These are phyloP conservation scores for Potentilla sterilis DNA, from an alignment of 306 rosid species.

Conservation along the genomic window DNA sequence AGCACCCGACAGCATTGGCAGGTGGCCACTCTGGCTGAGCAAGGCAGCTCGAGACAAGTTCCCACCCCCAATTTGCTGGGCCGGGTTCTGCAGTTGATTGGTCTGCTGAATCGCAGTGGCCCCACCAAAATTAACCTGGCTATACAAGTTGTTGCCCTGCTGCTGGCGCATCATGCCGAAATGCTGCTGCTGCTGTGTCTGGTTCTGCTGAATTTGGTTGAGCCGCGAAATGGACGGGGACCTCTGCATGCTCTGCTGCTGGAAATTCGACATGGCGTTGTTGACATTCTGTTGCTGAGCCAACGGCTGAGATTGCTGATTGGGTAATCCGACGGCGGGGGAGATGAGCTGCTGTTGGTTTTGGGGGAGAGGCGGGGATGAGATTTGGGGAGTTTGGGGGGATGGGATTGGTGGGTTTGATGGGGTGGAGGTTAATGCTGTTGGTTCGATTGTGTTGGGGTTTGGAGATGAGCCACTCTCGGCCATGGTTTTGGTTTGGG, in stretches of 20 bases:
- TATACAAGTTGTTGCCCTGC: constrained; percentile 40
- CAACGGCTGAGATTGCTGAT: constrained; percentile 24
- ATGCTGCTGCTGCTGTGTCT: constrained; percentile 68
- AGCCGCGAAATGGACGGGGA: constrained; percentile 53
- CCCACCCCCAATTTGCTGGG: constrained; percentile 48
- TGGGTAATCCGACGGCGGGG: constrained; percentile 38
- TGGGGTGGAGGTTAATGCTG: constrained; percentile 32
- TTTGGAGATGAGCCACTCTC: constrained; percentile 34
- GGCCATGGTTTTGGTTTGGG: constrained; percentile 38
- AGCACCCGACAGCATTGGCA: constrained; percentile 70
- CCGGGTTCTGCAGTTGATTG: constrained; percentile 55
- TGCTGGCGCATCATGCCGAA: constrained; percentile 56
- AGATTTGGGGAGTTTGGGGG: constrained; percentile 57
- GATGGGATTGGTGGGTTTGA: constrained; percentile 43
- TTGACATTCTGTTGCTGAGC: constrained; percentile 31
- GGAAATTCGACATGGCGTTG: constrained; percentile 26
- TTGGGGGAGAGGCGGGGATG: constrained; percentile 59
- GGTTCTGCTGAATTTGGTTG: constrained; percentile 66
- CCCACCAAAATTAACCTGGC: constrained; percentile 78
- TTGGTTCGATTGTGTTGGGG: constrained; percentile 36
- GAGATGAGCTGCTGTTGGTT: constrained; percentile 34
- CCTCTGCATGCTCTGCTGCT: constrained; percentile 60
- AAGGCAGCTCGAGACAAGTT: constrained; percentile 62
- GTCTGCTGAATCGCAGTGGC: constrained; percentile 50
- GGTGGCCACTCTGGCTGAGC: constrained; percentile 70